Conservation (phyloP, 805 yeast species). For the Pichia kluyveri region DNA sequence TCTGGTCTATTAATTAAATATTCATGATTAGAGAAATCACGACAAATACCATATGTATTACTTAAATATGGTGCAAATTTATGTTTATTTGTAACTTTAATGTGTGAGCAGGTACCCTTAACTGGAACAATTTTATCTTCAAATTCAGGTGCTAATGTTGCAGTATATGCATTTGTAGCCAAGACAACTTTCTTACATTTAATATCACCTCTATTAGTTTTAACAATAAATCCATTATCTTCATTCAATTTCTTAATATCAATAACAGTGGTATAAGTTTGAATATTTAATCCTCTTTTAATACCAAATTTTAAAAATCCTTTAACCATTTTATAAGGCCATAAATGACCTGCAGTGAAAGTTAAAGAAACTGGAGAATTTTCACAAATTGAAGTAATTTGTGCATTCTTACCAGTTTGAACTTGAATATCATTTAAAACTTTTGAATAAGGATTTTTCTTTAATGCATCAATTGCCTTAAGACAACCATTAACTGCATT, state of each 20-base stretch:
- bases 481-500: slow-evolving; percentile 18
- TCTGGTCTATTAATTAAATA: slow-evolving; percentile 28
- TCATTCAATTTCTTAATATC: slow-evolving; percentile 14
- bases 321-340: slow-evolving; percentile 37
- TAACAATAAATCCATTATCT: slow-evolving; percentile 21
- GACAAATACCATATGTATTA: slow-evolving; percentile 25
- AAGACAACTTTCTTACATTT: slow-evolving; percentile 26
- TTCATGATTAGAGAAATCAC: slow-evolving; percentile 11
- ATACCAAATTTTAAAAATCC: slow-evolving; percentile 27
- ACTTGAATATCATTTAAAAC: slow-evolving; percentile 24
- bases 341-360: slow-evolving; percentile 34
- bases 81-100: slow-evolving; percentile 9
- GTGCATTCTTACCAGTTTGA: slow-evolving; percentile 25
- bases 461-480: slow-evolving; percentile 17
- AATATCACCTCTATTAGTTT: slow-evolving; percentile 16
- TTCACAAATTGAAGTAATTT: slow-evolving; percentile 20
- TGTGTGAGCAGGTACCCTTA: slow-evolving; percentile 26
- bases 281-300: slow-evolving; percentile 29
- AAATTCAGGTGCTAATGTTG: slow-evolving; percentile 15
- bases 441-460: slow-evolving; percentile 21
- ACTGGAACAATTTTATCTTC: slow-evolving; percentile 25
- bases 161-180: slow-evolving; percentile 27
- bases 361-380: slow-evolving; percentile 24
- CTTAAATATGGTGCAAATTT: slow-evolving; percentile 24
- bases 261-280: slow-evolving; percentile 31